Evolutionary conservation across 2,329 filamentous ascomycete genomes (phyloP), one percentile per base, ranked within the genome.

Genomic region (Colletotrichum destructivum): DNA sequence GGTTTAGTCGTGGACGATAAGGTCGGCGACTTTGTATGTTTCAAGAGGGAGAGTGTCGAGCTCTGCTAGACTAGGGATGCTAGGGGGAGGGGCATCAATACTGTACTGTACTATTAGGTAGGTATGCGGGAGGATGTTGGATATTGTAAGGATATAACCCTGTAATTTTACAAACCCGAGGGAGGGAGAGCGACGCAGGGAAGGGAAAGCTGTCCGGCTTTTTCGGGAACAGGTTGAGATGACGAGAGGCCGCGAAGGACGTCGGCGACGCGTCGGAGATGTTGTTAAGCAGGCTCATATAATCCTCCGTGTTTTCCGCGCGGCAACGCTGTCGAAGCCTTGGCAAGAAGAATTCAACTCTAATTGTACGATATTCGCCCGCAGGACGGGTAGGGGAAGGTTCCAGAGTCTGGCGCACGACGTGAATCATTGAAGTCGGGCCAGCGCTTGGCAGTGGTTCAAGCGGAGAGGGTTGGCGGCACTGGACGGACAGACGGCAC

Each of bases 1-100:
- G 7, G 83, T 87, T 46, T 90, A 69, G 23, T 54, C 21, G 40
- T 11, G 47, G 12, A 31, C 40, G 38, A 7, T 13, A 15, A 26
- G 44, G 40, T 11, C 49, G 64, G 64, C 69, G 46, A 55, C 59
- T 63, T 38, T 44, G 61, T 35, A 44, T 44, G 69, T 72, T 72
- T 72, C 65, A 64, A n/a, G 13, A n/a, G 31, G 23, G n/a, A n/a
- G 26, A 35, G 13, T 3, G 4, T 11, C 2, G 38, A 21, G 46
- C 51, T 52, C 6, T 23, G 38, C 2, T 2, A 15, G 40, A 23
- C 26, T 18, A 38, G 47, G 21, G n/a, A 42, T 16, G 61, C 9
- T 9, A 38, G 35, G 35, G 35, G 3, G 16, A 12, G 15, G 15
- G 16, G 61, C 35, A 38, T 38, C 35, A 38, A 26, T 2, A 26